Evolutionary conservation across 139 green algal genomes (phyloP), one percentile per base, ranked within the genome.

Genomic region (Micromonas pusilla): DNA sequence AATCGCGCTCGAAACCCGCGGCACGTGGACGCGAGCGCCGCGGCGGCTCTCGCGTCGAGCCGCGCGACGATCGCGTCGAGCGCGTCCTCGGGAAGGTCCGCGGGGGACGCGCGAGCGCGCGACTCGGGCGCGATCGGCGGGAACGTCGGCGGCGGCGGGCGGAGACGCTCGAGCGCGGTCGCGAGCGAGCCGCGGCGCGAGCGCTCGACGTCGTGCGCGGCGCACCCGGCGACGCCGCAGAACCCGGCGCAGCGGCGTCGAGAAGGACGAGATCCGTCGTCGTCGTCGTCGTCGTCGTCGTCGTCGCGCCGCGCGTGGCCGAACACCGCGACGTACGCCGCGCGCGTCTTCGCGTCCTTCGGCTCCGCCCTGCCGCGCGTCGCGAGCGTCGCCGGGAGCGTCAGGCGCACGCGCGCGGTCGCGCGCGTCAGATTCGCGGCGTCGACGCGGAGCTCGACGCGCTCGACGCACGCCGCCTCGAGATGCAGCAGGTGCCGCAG

Each of bases 41-140:
- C 70, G 31, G 87, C 62, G 53, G 83, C 82, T 28, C 37, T 20
- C 25, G 82, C 52, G 67, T 66, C 73, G 45, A 88, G 66, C 34
- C 53, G 54, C 0, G 68, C 30, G n/a, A 87, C 28, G 25, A 88
- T 57, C 16, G 25, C 16, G 19, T 52, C 0, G 37, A 85, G 66
- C 62, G 75, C 72, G 32, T 77, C 65, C 31, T 60, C 38, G 23
- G 84, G 84, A 0, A 88, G n/a, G 33, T 79, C 71, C n/a, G 45
- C 53, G 1, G 33, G 13, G 53, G 26, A 62, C 3, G 33, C 34
- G 32, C 33, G 20, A 20, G 21, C 31, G 28, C 31, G 28, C 21
- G 28, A 21, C 2, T 23, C 52, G 2, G 34, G 26, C 36, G 28
- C 37, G 25, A 63, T 63, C 36, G 68, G 25, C 37, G 21, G 37